These are phyloP conservation scores for Sclerotiophoma versabilis DNA, from an alignment of 2,329 filamentous ascomycete genomes.

Conservation along the genomic window DNA sequence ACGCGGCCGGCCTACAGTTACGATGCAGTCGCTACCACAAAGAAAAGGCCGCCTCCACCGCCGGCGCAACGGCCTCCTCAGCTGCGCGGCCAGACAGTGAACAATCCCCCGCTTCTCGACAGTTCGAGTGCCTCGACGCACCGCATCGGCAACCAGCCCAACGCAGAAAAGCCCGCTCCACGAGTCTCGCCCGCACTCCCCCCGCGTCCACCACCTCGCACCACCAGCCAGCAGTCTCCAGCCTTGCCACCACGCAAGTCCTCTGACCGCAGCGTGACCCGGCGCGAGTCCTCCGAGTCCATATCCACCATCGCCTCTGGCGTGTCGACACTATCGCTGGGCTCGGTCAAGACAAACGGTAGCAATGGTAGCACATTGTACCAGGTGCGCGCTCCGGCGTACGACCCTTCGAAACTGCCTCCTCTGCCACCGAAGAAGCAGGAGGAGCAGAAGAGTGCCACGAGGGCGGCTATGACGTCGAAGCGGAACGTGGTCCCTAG, in stretches of 20 bases:
- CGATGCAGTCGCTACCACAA: slow-evolving; percentile 39
- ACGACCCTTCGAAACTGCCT: slow-evolving; percentile 62
- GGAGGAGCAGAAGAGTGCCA: slow-evolving; percentile 49
- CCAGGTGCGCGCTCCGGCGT: slow-evolving; percentile 62
- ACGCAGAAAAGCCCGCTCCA: slow-evolving; percentile 23
- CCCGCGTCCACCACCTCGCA: slow-evolving; percentile 58
- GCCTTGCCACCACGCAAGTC: slow-evolving; percentile 54
- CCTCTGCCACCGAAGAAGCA: slow-evolving; percentile 60
- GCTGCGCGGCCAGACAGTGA: slow-evolving; percentile 46
- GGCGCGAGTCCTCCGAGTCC: slow-evolving; percentile 55
- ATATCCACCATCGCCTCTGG: slow-evolving; percentile 59
- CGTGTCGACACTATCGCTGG: slow-evolving; percentile 58
- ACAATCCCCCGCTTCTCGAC: slow-evolving; percentile 51
- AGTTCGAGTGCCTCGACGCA: slow-evolving; percentile 43
- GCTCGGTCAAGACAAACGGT: slow-evolving; percentile 54
- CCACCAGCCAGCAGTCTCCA: slow-evolving; percentile 51
- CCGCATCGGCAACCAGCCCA: slow-evolving; percentile 51
- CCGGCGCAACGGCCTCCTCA: slow-evolving; percentile 47
- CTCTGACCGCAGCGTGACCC: slow-evolving; percentile 48
- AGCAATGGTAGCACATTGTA: slow-evolving; percentile 44
- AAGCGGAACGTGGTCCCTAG: slow-evolving; percentile 35
- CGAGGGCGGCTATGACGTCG: slow-evolving; percentile 49
- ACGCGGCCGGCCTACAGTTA: slow-evolving; percentile 46
- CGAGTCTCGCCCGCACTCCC: slow-evolving; percentile 41
- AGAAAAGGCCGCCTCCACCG: slow-evolving; percentile 49